A percentile compares a stretch with the other conserved stretches of the same genome.
These are phyloP conservation scores for Phaeodactylum tricornutum DNA, from an alignment of 108 stramenopile genomes.

Conservation along the genomic window DNA sequence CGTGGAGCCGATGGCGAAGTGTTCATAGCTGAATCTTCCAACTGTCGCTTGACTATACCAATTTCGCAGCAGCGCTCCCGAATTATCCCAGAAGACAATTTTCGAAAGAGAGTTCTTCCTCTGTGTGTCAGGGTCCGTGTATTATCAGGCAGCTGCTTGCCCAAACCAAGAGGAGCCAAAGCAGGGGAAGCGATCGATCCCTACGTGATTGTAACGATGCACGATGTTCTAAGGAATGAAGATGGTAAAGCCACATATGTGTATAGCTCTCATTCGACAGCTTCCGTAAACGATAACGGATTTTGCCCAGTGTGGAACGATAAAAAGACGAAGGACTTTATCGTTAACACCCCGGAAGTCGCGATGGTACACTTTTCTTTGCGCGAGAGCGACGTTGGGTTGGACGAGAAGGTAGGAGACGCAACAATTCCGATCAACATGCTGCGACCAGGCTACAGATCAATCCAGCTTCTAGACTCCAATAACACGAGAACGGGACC, in stretches of 20 bases:
- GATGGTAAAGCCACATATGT: neutral
- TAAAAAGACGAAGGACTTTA: slow-evolving; percentile 20
- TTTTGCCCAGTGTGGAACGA: slow-evolving; percentile 65
- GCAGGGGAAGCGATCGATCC: slow-evolving; percentile 65
- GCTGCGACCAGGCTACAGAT: slow-evolving; percentile 63
- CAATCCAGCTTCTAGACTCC: slow-evolving; percentile 52
- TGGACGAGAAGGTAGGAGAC: slow-evolving; percentile 52
- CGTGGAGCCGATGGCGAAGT: too few species aligned
- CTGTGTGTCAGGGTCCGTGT: slow-evolving; percentile 34
- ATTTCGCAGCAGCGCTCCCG: too few species aligned
- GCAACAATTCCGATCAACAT: slow-evolving; percentile 59
- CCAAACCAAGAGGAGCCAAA: slow-evolving; percentile 64
- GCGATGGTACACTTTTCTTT: slow-evolving; percentile 68
- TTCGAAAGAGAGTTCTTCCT: slow-evolving; percentile 1
- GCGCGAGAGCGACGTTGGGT: slow-evolving; percentile 33
- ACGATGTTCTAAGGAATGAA: slow-evolving; percentile 49
- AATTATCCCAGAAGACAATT: too few species aligned
- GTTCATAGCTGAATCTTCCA: too few species aligned
- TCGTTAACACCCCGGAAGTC: slow-evolving; percentile 41
- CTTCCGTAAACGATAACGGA: slow-evolving; percentile 49
- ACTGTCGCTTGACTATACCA: too few species aligned
- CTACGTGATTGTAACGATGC: slow-evolving; percentile 51
- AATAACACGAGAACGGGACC: slow-evolving; percentile 56
- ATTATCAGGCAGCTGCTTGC: slow-evolving; percentile 53
- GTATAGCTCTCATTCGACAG: slow-evolving; percentile 15